These are phyloP conservation scores for Trichoderma gracile DNA, from an alignment of 2,329 filamentous ascomycete genomes.

Conservation along the genomic window DNA sequence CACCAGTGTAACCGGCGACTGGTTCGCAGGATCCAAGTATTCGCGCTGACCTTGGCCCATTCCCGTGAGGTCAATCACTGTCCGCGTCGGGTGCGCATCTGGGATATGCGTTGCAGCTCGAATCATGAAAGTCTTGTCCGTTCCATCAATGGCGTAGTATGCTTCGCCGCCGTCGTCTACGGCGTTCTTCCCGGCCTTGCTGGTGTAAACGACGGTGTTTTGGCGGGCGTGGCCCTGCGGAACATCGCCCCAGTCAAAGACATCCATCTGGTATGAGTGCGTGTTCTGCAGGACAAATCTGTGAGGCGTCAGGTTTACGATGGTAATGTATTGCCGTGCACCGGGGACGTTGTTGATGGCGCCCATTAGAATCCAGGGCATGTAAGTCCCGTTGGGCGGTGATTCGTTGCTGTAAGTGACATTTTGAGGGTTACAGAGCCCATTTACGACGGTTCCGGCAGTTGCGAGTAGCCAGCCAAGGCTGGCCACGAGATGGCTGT, in stretches of 20 bases:
- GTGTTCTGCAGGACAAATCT: conserved; percentile 34
- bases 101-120: conserved; percentile 37
- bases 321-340: conserved; percentile 36
- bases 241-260: conserved; percentile 38
- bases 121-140: conserved; percentile 36
- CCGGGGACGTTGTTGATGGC: conserved; percentile 17
- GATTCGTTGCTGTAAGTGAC: conserved; percentile 24
- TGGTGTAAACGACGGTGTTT: conserved; percentile 35
- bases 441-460: neutral
- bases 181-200: conserved; percentile 24
- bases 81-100: conserved; percentile 32
- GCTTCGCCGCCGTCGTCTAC: conserved; percentile 38
- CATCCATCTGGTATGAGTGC: conserved; percentile 38
- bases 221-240: conserved; percentile 38
- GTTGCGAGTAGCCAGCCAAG: neutral
- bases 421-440: conserved; percentile 15
- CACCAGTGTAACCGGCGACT: conserved; percentile 38
- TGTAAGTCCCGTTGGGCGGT: conserved; percentile 22
- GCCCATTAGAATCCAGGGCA: conserved; percentile 24
- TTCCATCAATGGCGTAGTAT: conserved; percentile 37
- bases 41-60: conserved; percentile 40
- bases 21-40: conserved; percentile 37
- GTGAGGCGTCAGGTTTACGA: conserved; percentile 41
- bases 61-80: conserved; percentile 36
- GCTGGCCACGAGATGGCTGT: neutral